Percentiles rank a stretch among this genome's conserved stretches.
Conservation (phyloP, 345 rosid genomes). For the Punica granatum region DNA sequence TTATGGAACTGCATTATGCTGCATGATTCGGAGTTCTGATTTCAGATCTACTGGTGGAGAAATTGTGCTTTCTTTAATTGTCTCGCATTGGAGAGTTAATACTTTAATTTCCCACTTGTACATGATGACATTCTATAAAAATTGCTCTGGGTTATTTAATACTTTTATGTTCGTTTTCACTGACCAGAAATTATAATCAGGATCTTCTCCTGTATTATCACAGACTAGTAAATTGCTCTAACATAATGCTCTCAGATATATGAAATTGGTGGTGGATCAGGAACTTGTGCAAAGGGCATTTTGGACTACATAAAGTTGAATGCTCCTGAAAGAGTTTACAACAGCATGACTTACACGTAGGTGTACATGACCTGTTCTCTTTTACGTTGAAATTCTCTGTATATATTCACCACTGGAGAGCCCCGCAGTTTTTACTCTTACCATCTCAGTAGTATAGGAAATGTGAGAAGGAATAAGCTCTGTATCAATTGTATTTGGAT, state of each 20-base stretch:
- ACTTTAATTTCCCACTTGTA: background rate
- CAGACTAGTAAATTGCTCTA: constrained; percentile 1
- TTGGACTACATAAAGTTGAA: constrained; percentile 94
- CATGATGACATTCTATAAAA: background rate
- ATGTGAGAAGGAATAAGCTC: background rate
- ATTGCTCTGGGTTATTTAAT: background rate
- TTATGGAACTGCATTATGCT: background rate
- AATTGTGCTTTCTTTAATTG: background rate
- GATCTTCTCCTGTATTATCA: background rate
- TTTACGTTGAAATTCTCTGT: background rate
- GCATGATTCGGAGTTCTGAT: background rate
- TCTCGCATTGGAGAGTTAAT: background rate
- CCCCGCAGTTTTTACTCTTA: background rate
- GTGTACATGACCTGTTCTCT: constrained; percentile 19
- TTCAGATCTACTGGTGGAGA: background rate
- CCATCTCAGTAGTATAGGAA: background rate
- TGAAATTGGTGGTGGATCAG: constrained; percentile 99
- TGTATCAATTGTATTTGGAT: background rate
- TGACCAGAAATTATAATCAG: background rate
- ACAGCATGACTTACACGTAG: constrained; percentile 82
- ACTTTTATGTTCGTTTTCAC: background rate
- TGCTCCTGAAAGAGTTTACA: constrained; percentile 88
- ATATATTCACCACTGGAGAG: background rate
- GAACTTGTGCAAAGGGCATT: constrained; percentile 89
- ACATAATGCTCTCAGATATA: constrained; percentile 46